A percentile compares a stretch with the other conserved stretches of the same genome.
These are phyloP conservation scores for Epichloe scottii DNA, from an alignment of 2,329 filamentous ascomycete species.

Conservation along the genomic window DNA sequence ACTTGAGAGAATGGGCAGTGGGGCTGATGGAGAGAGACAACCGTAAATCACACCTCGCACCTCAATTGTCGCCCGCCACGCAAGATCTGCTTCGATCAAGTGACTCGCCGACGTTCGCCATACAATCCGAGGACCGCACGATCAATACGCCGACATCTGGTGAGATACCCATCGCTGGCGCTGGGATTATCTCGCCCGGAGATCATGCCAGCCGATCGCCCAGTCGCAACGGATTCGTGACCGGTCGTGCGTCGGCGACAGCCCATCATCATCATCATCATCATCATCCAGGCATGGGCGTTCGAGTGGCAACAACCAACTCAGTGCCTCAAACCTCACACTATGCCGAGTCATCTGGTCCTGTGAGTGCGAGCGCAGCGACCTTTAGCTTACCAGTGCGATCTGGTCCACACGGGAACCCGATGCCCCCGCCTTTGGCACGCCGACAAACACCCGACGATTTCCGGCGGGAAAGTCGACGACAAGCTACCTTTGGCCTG, in stretches of 20 bases:
- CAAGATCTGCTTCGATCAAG: conserved; percentile 58
- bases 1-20: conserved; percentile 86
- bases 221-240: conserved; percentile 34
- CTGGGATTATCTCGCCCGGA: conserved; percentile 40
- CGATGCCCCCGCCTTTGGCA: conserved; percentile 47
- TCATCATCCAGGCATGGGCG: conserved; percentile 44
- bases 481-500: conserved; percentile 41
- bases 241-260: conserved; percentile 27
- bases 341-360: conserved; percentile 25
- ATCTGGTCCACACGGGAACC: conserved; percentile 44
- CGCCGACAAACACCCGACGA: conserved; percentile 45
- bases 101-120: conserved; percentile 41
- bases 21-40: conserved; percentile 91
- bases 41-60: conserved; percentile 83
- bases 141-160: conserved; percentile 55
- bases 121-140: conserved; percentile 30
- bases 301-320: conserved; percentile 37
- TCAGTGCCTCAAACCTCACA: conserved; percentile 36
- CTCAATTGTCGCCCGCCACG: conserved; percentile 65
- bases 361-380: conserved; percentile 30
- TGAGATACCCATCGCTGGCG: conserved; percentile 55
- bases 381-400: conserved; percentile 55
- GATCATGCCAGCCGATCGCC: conserved; percentile 41
- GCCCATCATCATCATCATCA: conserved; percentile 47
- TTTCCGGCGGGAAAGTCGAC: conserved; percentile 35